Conservation (phyloP, 106 monocot genomes). For the Agapanthus africanus region DNA sequence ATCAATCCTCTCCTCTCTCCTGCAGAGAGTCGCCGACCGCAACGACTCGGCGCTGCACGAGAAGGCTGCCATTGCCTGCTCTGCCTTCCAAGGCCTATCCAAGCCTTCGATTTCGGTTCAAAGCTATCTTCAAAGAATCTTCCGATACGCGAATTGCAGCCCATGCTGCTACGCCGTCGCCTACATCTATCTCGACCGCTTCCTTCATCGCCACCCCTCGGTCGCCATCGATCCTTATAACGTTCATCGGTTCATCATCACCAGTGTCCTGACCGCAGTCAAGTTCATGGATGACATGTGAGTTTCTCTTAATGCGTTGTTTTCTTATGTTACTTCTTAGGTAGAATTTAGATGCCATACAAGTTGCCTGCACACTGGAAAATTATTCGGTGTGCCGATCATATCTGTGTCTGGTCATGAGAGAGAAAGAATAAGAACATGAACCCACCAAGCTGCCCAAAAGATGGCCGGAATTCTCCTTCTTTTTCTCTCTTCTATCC, state of each 20-base stretch:
- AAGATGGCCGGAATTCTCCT: too few species aligned
- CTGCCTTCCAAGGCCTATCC: conserved; percentile 39
- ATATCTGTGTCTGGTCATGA: too few species aligned
- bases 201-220: conserved; percentile 20
- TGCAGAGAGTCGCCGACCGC: conserved; percentile 10
- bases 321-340: too few species aligned
- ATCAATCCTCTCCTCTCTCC: conserved; percentile 15
- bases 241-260: conserved; percentile 61
- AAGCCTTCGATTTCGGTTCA: conserved; percentile 50
- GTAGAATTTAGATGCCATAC: too few species aligned
- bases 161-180: conserved; percentile 65
- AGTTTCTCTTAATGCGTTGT: too few species aligned
- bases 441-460: too few species aligned
- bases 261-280: conserved; percentile 50
- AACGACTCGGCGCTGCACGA: not conserved
- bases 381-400: too few species aligned
- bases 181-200: conserved; percentile 58
- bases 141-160: conserved; percentile 56
- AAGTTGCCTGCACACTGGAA: too few species aligned
- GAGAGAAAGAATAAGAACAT: too few species aligned
- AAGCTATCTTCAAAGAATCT: conserved; percentile 54
- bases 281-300: conserved; percentile 82
- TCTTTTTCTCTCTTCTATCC: too few species aligned
- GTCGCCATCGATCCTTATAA: conserved; percentile 37
- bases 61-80: not conserved